These are phyloP conservation scores for Xylaria arbuscula DNA, from an alignment of 2,329 filamentous ascomycete species.

Conservation along the genomic window DNA sequence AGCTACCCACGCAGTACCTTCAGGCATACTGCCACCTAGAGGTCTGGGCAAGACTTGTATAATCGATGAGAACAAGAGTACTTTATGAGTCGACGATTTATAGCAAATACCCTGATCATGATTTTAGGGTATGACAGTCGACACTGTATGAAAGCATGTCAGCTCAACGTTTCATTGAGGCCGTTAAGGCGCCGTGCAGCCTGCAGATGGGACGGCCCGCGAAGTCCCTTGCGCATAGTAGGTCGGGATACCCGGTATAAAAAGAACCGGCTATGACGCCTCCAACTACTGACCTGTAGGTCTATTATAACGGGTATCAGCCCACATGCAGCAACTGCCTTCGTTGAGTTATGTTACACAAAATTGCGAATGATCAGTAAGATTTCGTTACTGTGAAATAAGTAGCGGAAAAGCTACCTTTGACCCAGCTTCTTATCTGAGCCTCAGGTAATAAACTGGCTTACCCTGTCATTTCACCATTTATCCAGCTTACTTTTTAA, in stretches of 20 bases:
- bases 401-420: too few relatives aligned
- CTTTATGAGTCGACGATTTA: not conserved
- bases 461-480: too few relatives aligned
- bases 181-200: slow-evolving; percentile 13
- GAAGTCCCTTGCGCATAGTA: slow-evolving; percentile 25
- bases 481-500: too few relatives aligned
- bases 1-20: not conserved
- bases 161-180: slow-evolving; percentile 27
- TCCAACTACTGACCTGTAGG: not conserved
- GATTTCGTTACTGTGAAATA: too few relatives aligned
- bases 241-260: not conserved
- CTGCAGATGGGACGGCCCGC: slow-evolving; percentile 36
- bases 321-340: too few relatives aligned
- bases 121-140: not conserved
- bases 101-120: not conserved
- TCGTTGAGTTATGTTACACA: too few relatives aligned
- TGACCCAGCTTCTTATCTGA: too few relatives aligned
- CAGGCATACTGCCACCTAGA: not conserved
- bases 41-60: not conserved
- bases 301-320: not conserved
- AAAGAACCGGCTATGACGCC: not conserved
- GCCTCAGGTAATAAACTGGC: too few relatives aligned
- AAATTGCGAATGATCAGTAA: too few relatives aligned
- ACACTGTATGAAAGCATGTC: not conserved
- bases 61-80: not conserved